Evolutionary conservation across 495 filamentous ascomycete species (phyloP), one percentile per base, ranked within the genome.

Genomic region (Astrothelium macrocarpum): DNA sequence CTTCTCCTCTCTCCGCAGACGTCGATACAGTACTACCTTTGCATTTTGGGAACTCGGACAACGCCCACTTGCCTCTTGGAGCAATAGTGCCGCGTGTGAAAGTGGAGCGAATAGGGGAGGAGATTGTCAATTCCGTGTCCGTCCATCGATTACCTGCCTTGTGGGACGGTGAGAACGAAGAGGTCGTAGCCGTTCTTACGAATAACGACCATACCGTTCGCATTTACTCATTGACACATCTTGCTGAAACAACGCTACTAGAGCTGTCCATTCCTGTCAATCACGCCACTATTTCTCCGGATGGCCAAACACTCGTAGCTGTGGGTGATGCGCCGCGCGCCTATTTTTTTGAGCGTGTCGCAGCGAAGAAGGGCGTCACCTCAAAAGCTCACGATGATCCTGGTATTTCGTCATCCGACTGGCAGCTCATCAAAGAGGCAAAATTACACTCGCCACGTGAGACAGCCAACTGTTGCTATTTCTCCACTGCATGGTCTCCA

Each of bases 181-280:
- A 89, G 66, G 81, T 85, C 63, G 76, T 90, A 16, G 81, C 82
- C 62, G 75, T 90, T 60, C 75, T 90, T 59, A 88, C 87, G 80
- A 97, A 96, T 74, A 98, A 98, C 71, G 94, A 98, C 72, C 85
- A 84, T 70, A 90, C 88, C 0, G 86, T 97, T 32, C 84, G 85
- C 20, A 77, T 96, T 18, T 90, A 91, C 71, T 87, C 86, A 36
- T 78, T 97, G 9, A 79, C 84, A 16, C 79, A 82, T 36, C 74
- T 80, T 31, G 76, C 81, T 62, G 78, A 88, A 61, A 74, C 92
- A 43, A 82, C 87, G 42, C 80, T 85, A 59, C 74, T 96, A 25
- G 78, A 83, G 5, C 89, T 92, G 64, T 84, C 87, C 43, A 85
- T 88, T 66, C 85, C 82, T 62, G 93, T 96, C 77, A 98, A 98